Percentiles rank a stretch among this genome's conserved stretches.
These are phyloP conservation scores for Circinella minor DNA, from an alignment of 371 early-diverging fungal genomes.

Conservation along the genomic window DNA sequence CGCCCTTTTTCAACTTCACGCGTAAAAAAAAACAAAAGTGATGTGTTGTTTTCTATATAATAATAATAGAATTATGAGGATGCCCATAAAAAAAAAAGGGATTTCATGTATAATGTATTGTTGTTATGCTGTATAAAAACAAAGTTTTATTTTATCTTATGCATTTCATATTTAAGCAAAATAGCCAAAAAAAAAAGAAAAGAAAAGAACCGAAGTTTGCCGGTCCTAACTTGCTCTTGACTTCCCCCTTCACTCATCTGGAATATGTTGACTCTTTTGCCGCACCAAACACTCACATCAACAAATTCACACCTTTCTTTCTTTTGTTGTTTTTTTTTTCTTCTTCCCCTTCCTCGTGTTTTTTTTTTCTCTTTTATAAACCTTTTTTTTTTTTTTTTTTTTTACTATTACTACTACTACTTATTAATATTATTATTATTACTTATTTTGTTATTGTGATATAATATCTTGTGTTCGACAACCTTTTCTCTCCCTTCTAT, in stretches of 20 bases:
- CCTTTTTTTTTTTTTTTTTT: background rate
- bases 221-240: background rate
- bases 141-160: background rate
- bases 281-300: background rate
- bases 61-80: too few species aligned
- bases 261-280: background rate
- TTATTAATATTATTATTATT: background rate
- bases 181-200: background rate
- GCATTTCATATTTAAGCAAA: background rate
- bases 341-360: conserved; percentile 5
- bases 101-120: background rate
- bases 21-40: too few species aligned
- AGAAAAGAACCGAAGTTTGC: conserved; percentile 2
- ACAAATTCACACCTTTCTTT: background rate
- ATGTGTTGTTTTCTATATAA: too few species aligned
- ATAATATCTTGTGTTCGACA: background rate
- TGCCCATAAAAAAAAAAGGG: background rate
- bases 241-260: background rate
- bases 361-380: conserved; percentile 10
- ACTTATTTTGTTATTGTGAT: background rate
- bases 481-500: too few species aligned
- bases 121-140: background rate
- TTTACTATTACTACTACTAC: background rate
- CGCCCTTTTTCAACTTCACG: too few species aligned
- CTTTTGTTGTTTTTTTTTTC: background rate